phyloP scores from a whole-genome alignment of 73 alveolate species.

The Paramecium primaurelia region DNA sequence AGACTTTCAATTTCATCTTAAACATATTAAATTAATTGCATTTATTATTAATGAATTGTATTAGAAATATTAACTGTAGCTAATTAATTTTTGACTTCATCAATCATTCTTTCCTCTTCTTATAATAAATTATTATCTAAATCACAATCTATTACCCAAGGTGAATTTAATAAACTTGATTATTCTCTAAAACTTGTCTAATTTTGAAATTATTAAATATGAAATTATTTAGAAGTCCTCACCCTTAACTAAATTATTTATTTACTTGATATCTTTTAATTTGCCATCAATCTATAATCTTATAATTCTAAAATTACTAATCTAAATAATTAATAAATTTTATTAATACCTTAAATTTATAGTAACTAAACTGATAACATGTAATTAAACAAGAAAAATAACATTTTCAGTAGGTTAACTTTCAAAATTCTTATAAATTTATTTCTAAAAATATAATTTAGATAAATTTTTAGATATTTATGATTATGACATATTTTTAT shows the following conservation, averaged over 20 bases:
- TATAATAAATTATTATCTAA: background rate
- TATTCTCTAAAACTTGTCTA: background rate
- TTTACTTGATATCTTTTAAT: background rate
- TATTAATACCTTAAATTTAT: background rate
- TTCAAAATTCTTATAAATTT: constrained; percentile 14
- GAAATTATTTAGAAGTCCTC: background rate
- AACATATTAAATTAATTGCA: background rate
- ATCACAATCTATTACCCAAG: background rate
- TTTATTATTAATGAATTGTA: background rate
- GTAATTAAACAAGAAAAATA: background rate
- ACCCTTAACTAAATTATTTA: background rate
- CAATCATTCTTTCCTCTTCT: constrained; percentile 29
- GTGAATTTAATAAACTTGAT: background rate
- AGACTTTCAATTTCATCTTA: background rate
- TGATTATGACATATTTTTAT: background rate
- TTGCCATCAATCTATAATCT: background rate
- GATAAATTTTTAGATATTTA: background rate
- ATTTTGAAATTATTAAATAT: background rate
- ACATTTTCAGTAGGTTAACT: background rate
- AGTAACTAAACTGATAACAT: background rate
- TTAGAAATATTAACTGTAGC: background rate
- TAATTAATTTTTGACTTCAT: background rate
- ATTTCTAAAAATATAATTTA: background rate
- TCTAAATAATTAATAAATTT: background rate
- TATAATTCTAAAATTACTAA: constrained; percentile 10